Conservation (phyloP, 306 rosid genomes). For the Fragaria ananassa region DNA sequence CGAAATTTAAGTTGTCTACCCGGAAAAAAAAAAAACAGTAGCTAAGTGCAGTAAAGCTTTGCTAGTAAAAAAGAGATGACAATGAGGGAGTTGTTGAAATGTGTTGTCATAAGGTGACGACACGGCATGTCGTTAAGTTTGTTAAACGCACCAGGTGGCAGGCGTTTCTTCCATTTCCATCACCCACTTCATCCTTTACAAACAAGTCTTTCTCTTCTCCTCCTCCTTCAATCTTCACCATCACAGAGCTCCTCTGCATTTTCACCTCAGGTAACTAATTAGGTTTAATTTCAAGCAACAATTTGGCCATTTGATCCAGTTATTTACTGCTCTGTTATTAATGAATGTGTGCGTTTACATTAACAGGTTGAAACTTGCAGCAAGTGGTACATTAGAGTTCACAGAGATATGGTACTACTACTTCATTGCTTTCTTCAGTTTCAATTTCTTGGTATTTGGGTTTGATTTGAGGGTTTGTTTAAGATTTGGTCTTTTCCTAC, state of each 20-base stretch:
- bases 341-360: neutral
- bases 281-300: neutral
- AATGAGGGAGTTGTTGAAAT: neutral
- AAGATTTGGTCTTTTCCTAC: neutral
- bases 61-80: too few species aligned
- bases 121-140: neutral
- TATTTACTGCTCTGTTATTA: neutral
- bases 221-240: neutral
- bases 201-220: neutral
- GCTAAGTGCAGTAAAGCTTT: too few species aligned
- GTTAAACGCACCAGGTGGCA: slow-evolving; percentile 1
- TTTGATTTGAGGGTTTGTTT: neutral
- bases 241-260: neutral
- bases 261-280: neutral
- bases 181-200: neutral
- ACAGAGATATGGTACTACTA: neutral
- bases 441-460: neutral
- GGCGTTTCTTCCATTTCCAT: neutral
- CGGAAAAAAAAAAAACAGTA: too few species aligned
- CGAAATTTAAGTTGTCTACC: too few species aligned
- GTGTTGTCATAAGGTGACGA: neutral
- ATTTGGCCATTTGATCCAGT: neutral
- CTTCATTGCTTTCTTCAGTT: neutral
- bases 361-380: neutral
- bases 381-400: too few species aligned